Conservation (phyloP, 345 rosid species). For the Boechera divaricarpa region DNA sequence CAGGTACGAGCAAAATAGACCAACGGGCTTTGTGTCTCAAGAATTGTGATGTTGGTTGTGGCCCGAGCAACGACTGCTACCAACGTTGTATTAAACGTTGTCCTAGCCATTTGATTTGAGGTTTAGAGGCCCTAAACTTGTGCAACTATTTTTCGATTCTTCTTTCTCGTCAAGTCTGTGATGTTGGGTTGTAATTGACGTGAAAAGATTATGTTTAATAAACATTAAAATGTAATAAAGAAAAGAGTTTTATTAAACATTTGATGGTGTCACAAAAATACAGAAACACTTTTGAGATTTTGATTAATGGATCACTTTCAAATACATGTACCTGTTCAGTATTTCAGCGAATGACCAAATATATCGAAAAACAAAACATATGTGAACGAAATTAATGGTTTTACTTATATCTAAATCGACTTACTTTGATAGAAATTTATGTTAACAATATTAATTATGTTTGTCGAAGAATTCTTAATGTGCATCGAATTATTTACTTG, state of each 20-base stretch:
- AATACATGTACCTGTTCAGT: background rate
- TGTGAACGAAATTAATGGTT: too few relatives aligned
- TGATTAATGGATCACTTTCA: background rate
- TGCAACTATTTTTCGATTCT: background rate
- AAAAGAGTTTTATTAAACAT: too few relatives aligned
- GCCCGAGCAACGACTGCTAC: background rate
- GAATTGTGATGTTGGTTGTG: background rate
- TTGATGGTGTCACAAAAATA: too few relatives aligned
- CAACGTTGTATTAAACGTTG: constrained; percentile 9
- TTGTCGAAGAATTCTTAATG: too few relatives aligned
- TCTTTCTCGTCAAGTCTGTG: background rate
- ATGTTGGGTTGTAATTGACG: background rate
- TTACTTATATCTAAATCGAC: too few relatives aligned
- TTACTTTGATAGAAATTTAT: too few relatives aligned
- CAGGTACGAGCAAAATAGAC: background rate
- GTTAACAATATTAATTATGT: too few relatives aligned
- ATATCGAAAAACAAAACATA: background rate
- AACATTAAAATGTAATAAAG: background rate
- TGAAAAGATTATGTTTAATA: background rate
- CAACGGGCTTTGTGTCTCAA: background rate
- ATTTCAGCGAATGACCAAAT: background rate
- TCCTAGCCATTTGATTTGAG: background rate
- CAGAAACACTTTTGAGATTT: background rate
- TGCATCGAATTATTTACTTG: too few relatives aligned
- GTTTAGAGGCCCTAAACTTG: background rate